Conservation (phyloP, 208 protist genomes). For the Leptomonas pyrrhocoris region DNA sequence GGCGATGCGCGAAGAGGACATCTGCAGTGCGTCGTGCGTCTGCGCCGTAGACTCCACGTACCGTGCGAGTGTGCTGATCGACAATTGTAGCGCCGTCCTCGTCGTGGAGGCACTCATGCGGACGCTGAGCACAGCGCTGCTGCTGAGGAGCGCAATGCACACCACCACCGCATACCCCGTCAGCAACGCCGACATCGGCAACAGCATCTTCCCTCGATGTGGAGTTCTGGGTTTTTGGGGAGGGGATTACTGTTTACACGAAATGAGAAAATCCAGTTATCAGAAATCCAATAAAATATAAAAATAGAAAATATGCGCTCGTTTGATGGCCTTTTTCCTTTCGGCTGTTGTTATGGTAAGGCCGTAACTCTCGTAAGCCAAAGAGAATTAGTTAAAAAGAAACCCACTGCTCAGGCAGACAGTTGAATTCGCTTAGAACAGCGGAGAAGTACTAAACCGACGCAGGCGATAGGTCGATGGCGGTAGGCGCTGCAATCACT, state of each 20-base stretch:
- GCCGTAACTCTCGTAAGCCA: too few species aligned
- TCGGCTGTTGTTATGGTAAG: too few species aligned
- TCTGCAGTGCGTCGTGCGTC: background rate
- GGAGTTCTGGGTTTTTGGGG: background rate
- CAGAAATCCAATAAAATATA: too few species aligned
- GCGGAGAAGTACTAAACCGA: too few species aligned
- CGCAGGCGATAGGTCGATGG: too few species aligned
- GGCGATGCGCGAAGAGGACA: conserved; percentile 1
- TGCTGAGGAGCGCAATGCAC: conserved; percentile 19
- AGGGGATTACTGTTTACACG: background rate
- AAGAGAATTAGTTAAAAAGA: too few species aligned
- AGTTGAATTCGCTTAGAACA: too few species aligned
- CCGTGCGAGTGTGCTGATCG: conserved; percentile 25
- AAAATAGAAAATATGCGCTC: too few species aligned
- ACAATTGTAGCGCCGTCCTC: conserved; percentile 11
- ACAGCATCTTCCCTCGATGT: background rate
- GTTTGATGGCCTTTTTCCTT: too few species aligned
- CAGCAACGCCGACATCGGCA: conserved; percentile 18
- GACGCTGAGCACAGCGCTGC: conserved; percentile 28
- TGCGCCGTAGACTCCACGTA: conserved; percentile 9
- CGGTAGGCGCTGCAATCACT: too few species aligned
- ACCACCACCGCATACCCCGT: conserved; percentile 32
- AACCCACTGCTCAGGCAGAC: too few species aligned
- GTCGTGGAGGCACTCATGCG: conserved; percentile 25
- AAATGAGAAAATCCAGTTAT: background rate